Base-by-base conservation (phyloP, 176 grass and related monocot genomes). In the Zizania latifolia region DNA sequence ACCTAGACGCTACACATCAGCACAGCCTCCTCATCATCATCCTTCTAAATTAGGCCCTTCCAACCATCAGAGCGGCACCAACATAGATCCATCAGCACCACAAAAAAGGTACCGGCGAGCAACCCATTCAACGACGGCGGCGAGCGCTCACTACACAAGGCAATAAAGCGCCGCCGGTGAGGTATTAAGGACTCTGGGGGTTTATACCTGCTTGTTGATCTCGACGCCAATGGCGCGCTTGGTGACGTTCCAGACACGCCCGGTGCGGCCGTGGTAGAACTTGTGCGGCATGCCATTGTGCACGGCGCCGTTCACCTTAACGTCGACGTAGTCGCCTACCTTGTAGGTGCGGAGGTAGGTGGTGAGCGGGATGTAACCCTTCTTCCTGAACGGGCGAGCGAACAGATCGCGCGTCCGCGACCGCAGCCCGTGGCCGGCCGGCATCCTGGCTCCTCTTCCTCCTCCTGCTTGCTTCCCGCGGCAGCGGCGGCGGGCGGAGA, bases 221-320 rank as follows among this genome's bases (percentile, higher is more conserved):
- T 93, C 90, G 44, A 93, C 90, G 48, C 90, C 90, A 61, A 93
- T 84, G 55, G 90, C 90, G 43, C 90, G 90, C 87, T 93, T 93
- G 76, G 90, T 90, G 75, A 93, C 87, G 64, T 93, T 93, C 90
- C 90, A 93, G 23, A 93, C 87, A 50, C 65, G 70, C 8, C 90
- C 90, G 10, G 90, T 93, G 56, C 90, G 90, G 23, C 90, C 90
- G 64, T 93, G 90, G 87, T 93, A 93, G 86, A 89, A 93, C 80
- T 93, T 93, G 70, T 93, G 90, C n/a, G 90, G 90, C 90, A 93
- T 93, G 3, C 90, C 90, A 79, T 93, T 93, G 83, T 93, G 90
- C 59, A 93, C 86, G 27, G 90, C 90, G 58, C 90, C 90, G 67
- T 93, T 93, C 62, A 93, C 90, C 90, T 74, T 93, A 32, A 93